These are phyloP conservation scores for Trypanosoma grayi DNA, from an alignment of 208 protist species.

Conservation along the genomic window DNA sequence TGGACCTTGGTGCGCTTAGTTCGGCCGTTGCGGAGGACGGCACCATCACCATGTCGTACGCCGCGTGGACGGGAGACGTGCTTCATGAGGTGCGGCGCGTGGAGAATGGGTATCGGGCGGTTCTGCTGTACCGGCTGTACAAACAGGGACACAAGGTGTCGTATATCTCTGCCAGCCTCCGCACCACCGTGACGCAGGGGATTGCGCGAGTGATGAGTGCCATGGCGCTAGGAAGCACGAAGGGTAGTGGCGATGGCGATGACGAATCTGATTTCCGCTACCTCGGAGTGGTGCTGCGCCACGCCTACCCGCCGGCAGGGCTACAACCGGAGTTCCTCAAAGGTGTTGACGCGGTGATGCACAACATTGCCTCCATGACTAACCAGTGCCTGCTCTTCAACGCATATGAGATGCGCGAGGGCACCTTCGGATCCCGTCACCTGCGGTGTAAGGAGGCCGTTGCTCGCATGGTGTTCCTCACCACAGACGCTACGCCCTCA, in stretches of 20 bases:
- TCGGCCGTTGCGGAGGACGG: neutral
- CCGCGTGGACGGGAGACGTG: constrained; percentile 19
- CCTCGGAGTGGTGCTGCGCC: constrained; percentile 17
- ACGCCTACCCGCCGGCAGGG: constrained; percentile 17
- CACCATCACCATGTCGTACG: constrained; percentile 9
- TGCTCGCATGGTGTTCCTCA: neutral
- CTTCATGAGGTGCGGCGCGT: constrained; percentile 19
- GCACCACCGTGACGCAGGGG: neutral
- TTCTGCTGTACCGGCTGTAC: constrained; percentile 18
- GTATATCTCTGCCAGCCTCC: constrained; percentile 1
- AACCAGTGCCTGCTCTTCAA: constrained; percentile 12
- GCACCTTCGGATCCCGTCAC: neutral
- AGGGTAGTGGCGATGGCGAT: no score
- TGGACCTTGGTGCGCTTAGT: neutral
- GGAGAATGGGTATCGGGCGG: constrained; percentile 8
- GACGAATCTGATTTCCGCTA: neutral
- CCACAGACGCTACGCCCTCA: neutral
- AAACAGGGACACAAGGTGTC: constrained; percentile 4
- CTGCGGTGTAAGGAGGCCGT: neutral
- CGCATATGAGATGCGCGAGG: neutral
- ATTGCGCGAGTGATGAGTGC: neutral
- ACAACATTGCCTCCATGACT: constrained; percentile 9
- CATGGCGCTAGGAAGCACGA: no score
- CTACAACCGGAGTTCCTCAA: constrained; percentile 13
- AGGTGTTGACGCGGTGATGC: constrained; percentile 20